These are phyloP conservation scores for Arachnomyces sp. DNA, from an alignment of 2,329 filamentous ascomycete species.

Conservation along the genomic window DNA sequence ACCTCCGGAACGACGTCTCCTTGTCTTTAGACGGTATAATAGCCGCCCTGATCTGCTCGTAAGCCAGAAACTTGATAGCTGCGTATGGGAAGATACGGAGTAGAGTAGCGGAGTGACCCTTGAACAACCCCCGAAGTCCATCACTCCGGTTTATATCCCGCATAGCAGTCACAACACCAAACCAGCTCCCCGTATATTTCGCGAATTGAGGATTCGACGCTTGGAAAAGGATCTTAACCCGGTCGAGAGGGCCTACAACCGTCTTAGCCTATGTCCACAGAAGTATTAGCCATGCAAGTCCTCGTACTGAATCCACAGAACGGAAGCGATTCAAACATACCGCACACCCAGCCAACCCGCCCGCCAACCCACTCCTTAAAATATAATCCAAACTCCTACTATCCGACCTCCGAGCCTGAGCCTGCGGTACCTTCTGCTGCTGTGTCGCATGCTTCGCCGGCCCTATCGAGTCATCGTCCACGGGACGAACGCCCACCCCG, in stretches of 20 bases:
- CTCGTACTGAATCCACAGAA: constrained; percentile 1
- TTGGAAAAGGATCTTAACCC: constrained; percentile 98
- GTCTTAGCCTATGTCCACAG: constrained; percentile 67
- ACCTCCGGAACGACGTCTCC: constrained; percentile 69
- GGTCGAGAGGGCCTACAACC: constrained; percentile 86
- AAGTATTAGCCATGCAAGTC: background rate
- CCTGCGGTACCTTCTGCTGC: background rate
- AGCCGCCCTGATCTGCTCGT: constrained; percentile 82
- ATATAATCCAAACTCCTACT: constrained; percentile 77
- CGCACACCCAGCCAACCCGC: constrained; percentile 83
- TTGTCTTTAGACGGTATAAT: constrained; percentile 64
- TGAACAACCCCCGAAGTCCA: constrained; percentile 69
- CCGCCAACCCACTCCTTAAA: constrained; percentile 73
- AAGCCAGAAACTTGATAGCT: constrained; percentile 94
- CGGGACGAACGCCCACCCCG: constrained; percentile 1
- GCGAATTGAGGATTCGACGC: constrained; percentile 87
- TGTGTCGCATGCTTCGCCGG: constrained; percentile 1
- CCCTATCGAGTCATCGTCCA: constrained; percentile 3
- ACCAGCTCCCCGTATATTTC: constrained; percentile 86
- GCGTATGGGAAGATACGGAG: constrained; percentile 95
- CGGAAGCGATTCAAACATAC: constrained; percentile 46
- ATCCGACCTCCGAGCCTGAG: constrained; percentile 42
- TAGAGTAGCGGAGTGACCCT: constrained; percentile 88
- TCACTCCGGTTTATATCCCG: constrained; percentile 71
- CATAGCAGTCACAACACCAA: constrained; percentile 73